Percentiles rank a stretch among this genome's conserved stretches.
phyloP scores from a whole-genome alignment of 2,329 filamentous ascomycete species.

The Phaeosphaeriaceae sp. region DNA sequence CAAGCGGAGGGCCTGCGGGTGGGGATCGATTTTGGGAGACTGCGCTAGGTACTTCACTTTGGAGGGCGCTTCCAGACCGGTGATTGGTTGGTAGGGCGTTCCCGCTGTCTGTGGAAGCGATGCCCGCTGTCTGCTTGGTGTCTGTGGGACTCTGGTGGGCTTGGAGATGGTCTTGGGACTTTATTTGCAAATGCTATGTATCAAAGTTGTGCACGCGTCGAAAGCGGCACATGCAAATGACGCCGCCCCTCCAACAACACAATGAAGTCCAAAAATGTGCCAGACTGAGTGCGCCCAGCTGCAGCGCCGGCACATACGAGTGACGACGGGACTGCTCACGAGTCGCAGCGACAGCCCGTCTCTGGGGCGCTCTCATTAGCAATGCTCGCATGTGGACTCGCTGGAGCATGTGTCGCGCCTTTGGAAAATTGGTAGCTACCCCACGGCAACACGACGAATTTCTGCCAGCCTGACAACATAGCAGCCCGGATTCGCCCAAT shows the following conservation, averaged over 20 bases:
- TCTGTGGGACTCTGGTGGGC: constrained; percentile 22
- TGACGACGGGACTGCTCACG: neutral
- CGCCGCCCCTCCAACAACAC: constrained; percentile 13
- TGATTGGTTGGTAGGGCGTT: constrained; percentile 32
- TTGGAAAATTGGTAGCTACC: constrained; percentile 28
- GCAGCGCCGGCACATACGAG: constrained; percentile 7
- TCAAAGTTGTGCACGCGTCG: constrained; percentile 13
- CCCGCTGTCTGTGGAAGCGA: constrained; percentile 24
- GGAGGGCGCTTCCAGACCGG: constrained; percentile 26
- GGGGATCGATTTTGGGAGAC: constrained; percentile 46
- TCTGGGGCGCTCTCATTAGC: constrained; percentile 14
- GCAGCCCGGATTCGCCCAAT: constrained; percentile 21
- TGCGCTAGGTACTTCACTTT: constrained; percentile 44
- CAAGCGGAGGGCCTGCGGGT: constrained; percentile 32
- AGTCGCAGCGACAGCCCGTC: neutral
- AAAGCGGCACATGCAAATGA: constrained; percentile 32
- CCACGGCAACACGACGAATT: constrained; percentile 46
- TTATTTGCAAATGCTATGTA: constrained; percentile 18
- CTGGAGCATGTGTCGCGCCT: constrained; percentile 33
- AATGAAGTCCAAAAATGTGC: constrained; percentile 21
- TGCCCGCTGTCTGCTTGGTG: constrained; percentile 25
- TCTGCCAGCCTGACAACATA: constrained; percentile 40
- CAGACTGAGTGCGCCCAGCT: constrained; percentile 8
- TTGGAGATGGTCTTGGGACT: constrained; percentile 29
- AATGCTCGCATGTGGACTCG: constrained; percentile 28